Evolutionary conservation across 345 rosid genomes (phyloP).

Genomic region (Ricinus communis): DNA sequence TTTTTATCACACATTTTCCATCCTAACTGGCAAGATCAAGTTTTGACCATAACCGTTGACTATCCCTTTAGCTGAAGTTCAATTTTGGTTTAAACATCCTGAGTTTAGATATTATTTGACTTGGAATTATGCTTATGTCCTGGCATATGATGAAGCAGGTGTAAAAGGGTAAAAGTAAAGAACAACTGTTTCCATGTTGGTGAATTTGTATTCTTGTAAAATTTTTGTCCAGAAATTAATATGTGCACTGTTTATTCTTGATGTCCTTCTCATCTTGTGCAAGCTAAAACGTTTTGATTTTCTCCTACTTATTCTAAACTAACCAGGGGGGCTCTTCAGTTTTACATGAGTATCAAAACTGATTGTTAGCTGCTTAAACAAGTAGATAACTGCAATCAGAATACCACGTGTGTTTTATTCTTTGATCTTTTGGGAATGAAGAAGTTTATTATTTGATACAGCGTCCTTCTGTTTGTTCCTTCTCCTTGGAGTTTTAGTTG

Average conservation of each 20-base stretch:
- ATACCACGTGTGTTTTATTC: not conserved
- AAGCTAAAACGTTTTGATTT: too few species aligned
- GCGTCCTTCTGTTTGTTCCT: too few species aligned
- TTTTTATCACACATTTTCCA: not conserved
- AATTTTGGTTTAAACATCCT: not conserved
- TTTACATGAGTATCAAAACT: not conserved
- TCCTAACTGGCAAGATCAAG: not conserved
- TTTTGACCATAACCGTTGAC: too few species aligned
- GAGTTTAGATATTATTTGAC: not conserved
- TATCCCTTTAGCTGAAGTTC: not conserved
- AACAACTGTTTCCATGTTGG: not conserved
- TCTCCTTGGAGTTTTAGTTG: too few species aligned
- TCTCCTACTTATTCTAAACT: not conserved
- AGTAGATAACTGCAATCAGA: not conserved
- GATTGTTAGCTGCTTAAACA: not conserved
- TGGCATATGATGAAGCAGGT: not conserved
- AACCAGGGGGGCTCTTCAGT: not conserved
- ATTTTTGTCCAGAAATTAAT: not conserved
- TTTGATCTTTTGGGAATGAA: too few species aligned
- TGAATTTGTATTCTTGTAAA: not conserved
- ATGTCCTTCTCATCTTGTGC: not conserved
- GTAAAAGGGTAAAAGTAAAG: not conserved
- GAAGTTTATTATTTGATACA: too few species aligned
- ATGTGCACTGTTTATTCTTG: not conserved
- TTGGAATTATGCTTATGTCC: not conserved